A percentile compares a stretch with the other conserved stretches of the same genome.
Conservation (phyloP, 495 filamentous ascomycete species). For the Tuber magnatum region DNA sequence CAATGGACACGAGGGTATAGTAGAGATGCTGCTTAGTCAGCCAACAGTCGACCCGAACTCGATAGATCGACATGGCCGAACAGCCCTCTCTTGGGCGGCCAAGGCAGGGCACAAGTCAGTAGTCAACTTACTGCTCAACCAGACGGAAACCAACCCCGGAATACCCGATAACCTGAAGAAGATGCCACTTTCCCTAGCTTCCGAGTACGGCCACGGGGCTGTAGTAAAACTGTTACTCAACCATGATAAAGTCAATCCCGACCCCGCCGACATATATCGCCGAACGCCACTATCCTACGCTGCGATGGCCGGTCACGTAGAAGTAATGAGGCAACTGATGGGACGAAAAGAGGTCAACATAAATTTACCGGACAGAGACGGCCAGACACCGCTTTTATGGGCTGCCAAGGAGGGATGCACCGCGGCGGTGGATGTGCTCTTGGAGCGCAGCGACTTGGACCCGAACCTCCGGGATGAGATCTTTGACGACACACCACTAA, state of each 20-base stretch:
- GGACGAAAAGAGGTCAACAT: neutral
- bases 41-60: neutral
- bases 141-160: neutral
- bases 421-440: neutral
- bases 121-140: constrained; percentile 6
- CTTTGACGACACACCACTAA: neutral
- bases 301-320: neutral
- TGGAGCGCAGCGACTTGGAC: neutral
- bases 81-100: constrained; percentile 17
- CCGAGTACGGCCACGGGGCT: neutral
- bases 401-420: neutral
- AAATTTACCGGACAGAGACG: neutral
- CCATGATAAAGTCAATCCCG: neutral
- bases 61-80: neutral
- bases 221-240: neutral
- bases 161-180: neutral
- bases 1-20: neutral
- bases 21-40: neutral
- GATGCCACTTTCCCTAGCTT: neutral
- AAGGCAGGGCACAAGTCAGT: constrained; percentile 17
- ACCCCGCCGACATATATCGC: neutral
- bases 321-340: neutral
- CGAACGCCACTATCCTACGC: neutral
- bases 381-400: neutral
- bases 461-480: neutral